These are phyloP conservation scores for Chenopodium berlandieri DNA, from an alignment of 148 eudicot species.

Conservation along the genomic window DNA sequence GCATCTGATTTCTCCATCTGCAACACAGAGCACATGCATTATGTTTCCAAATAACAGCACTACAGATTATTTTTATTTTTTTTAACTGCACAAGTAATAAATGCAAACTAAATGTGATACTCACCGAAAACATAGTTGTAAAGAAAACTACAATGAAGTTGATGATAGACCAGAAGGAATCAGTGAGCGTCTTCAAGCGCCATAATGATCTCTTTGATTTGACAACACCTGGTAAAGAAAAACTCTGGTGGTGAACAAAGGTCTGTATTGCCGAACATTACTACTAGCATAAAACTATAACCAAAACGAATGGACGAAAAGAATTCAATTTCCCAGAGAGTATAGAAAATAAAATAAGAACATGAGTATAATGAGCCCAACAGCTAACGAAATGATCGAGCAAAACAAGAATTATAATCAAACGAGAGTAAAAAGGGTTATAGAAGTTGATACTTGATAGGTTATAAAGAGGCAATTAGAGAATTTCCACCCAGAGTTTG, in stretches of 20 bases:
- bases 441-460: background rate
- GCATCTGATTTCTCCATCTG: slow-evolving; percentile 95
- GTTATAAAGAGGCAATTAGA: background rate
- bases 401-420: background rate
- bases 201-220: slow-evolving; percentile 73
- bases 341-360: background rate
- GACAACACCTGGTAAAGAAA: slow-evolving; percentile 62
- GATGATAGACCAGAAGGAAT: slow-evolving; percentile 63
- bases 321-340: background rate
- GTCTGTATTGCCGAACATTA: background rate
- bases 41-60: background rate
- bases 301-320: background rate
- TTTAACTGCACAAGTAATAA: background rate
- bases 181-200: slow-evolving; percentile 78
- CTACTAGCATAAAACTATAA: background rate
- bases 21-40: slow-evolving; percentile 10
- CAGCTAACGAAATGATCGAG: background rate
- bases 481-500: background rate
- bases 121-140: slow-evolving; percentile 86
- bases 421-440: background rate
- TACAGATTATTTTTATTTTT: background rate
- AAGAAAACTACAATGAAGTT: slow-evolving; percentile 71
- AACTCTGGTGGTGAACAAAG: background rate
- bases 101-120: slow-evolving; percentile 9
- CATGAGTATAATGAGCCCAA: background rate